Evolutionary conservation across 2,329 filamentous ascomycete genomes (phyloP).

Genomic region (Aspergillus spinulosporus): DNA sequence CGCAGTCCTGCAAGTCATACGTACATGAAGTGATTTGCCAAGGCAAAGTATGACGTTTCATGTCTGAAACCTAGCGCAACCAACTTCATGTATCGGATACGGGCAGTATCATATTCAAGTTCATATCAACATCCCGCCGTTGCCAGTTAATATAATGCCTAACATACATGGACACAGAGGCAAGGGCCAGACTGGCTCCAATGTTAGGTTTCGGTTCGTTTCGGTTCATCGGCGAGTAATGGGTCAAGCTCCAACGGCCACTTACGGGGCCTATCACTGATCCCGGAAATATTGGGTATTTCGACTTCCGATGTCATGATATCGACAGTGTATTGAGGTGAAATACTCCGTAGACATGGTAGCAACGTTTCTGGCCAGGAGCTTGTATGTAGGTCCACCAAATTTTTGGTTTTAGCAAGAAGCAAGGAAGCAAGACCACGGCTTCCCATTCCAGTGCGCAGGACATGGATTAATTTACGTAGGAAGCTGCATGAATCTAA

Average conservation of each 20-base stretch:
- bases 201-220: background rate
- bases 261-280: background rate
- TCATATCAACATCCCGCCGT: background rate
- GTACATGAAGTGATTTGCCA: background rate
- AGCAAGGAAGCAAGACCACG: background rate
- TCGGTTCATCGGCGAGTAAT: background rate
- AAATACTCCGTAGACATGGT: background rate
- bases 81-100: background rate
- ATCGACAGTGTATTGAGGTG: background rate
- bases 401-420: background rate
- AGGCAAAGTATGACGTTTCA: background rate
- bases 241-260: background rate
- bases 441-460: background rate
- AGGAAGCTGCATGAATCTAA: background rate
- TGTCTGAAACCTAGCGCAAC: slow-evolving; percentile 5
- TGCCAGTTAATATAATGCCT: background rate
- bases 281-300: background rate
- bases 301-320: background rate
- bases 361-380: background rate
- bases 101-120: background rate
- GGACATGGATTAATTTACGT: background rate
- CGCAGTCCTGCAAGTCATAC: background rate
- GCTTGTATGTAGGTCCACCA: too few species aligned
- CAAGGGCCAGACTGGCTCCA: background rate
- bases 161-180: background rate